phyloP scores from a whole-genome alignment of 2,329 filamentous ascomycete species.

The Fusarium secorum region DNA sequence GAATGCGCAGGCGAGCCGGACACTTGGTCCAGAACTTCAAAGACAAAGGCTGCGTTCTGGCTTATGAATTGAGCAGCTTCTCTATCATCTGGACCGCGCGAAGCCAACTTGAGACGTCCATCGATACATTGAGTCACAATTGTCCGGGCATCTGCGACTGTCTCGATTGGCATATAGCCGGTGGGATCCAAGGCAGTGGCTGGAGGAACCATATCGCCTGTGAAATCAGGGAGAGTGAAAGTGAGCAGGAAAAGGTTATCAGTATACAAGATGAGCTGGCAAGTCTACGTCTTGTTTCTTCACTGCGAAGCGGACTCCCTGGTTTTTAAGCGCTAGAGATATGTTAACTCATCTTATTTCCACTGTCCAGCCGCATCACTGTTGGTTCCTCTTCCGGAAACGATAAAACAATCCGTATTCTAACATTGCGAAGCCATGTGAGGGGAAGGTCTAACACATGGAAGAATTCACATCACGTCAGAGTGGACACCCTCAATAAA shows the following conservation, averaged over 20 bases:
- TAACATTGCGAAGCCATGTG: not conserved
- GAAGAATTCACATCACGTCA: not conserved
- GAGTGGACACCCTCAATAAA: not conserved
- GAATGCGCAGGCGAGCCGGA: not conserved
- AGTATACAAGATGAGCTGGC: not conserved
- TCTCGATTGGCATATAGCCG: not conserved
- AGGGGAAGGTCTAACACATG: not conserved
- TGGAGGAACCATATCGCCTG: not conserved
- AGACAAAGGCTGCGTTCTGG: not conserved
- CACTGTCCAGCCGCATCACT: not conserved
- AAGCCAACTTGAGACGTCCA: not conserved
- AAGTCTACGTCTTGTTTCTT: not conserved
- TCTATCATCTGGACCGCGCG: not conserved
- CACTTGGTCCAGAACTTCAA: not conserved
- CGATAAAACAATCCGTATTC: not conserved
- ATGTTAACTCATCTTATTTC: not conserved
- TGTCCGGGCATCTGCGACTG: not conserved
- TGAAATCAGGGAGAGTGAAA: not conserved
- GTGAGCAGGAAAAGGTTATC: not conserved
- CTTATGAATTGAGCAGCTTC: not conserved
- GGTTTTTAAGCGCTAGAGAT: not conserved
- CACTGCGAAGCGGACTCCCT: not conserved
- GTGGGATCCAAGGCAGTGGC: not conserved
- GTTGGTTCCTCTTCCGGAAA: not conserved
- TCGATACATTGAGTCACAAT: not conserved